Base-by-base conservation (phyloP, 2,329 filamentous ascomycete genomes). In the Phyllachora maydis region DNA sequence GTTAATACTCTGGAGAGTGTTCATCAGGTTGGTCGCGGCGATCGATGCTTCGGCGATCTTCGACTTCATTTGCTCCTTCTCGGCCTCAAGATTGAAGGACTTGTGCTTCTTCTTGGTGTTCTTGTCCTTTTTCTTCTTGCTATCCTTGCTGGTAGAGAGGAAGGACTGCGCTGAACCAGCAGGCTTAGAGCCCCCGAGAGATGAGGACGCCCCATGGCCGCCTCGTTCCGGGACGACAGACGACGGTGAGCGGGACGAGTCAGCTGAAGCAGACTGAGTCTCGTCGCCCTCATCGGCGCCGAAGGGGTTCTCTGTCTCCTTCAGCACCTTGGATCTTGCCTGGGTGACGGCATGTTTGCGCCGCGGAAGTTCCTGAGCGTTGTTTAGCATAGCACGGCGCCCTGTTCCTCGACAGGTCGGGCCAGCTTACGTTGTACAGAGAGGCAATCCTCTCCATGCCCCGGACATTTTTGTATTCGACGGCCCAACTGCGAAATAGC, bases 11-110 rank as follows among this genome's bases (percentile, higher is more conserved):
- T 88, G 82, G 18, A 98, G 56, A 1, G 73, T 67, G 40, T 98
- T 95, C 40, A 73, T 60, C 18, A 98, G 57, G 41, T 91, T 92
- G 0, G 78, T 93, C n/a, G 81, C 73, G 4, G 82, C 78, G 18
- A 95, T 77, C 1, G 79, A 83, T 0, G 83, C 69, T 22, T 85
- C 78, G 3, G 85, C 88, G 32, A 98, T 82, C n/a, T 73, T 67
- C 30, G 73, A 67, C 33, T 92, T 73, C 54, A 98, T 82, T 29
- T 75, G 61, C 1, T 77, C 76, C 45, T 85, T 85, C 45, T 95
- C 88, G 18, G 68, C 73, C 35, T 90, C 78, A 1, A 95, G 57
- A 40, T 76, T 79, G 54, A 95, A 93, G 1, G 65, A 54, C 38
- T 62, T 65, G 19, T 53, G 46, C 41, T 68, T 65, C 32, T 58